phyloP scores from a whole-genome alignment of 2,329 filamentous ascomycete genomes.

The Aspergillus puulaauensis region DNA sequence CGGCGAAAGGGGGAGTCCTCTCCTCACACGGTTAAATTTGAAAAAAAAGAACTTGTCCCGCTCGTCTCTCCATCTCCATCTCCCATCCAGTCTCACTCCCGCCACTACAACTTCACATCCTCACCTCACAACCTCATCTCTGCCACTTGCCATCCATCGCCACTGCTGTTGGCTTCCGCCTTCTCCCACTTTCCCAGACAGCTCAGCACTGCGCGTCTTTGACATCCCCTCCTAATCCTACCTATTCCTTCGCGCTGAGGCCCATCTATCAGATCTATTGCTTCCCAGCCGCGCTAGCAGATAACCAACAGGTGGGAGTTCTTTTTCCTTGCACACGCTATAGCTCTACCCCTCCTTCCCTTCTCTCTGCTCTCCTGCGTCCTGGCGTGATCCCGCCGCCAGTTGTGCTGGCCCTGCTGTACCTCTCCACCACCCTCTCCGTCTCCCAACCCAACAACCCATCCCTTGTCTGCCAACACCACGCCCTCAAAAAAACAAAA shows the following conservation, averaged over 20 bases:
- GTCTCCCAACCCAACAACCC: neutral
- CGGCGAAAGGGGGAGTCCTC: constrained; percentile 2
- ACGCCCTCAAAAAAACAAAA: neutral
- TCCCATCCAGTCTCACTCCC: constrained; percentile 5
- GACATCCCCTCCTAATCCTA: neutral
- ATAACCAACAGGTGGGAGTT: constrained; percentile 11
- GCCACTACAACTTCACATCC: neutral
- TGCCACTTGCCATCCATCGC: neutral
- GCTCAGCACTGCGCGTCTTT: neutral
- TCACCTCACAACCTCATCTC: too few species aligned
- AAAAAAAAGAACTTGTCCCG: constrained; percentile 4
- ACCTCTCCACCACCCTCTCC: neutral
- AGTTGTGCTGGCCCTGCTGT: neutral
- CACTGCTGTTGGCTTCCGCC: neutral
- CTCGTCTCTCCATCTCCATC: neutral
- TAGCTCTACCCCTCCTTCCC: constrained; percentile 13
- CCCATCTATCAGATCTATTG: neutral
- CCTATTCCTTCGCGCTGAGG: too few species aligned
- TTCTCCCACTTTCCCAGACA: neutral
- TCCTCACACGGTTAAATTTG: neutral
- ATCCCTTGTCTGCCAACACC: neutral
- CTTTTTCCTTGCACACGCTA: constrained; percentile 8
- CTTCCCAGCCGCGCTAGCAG: neutral
- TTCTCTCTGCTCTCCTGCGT: neutral
- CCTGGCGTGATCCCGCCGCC: neutral